Percentiles rank a stretch among this genome's conserved stretches.
Evolutionary conservation across 768 basidiomycete genomes (phyloP).

Genomic region (Amanita thiersii): DNA sequence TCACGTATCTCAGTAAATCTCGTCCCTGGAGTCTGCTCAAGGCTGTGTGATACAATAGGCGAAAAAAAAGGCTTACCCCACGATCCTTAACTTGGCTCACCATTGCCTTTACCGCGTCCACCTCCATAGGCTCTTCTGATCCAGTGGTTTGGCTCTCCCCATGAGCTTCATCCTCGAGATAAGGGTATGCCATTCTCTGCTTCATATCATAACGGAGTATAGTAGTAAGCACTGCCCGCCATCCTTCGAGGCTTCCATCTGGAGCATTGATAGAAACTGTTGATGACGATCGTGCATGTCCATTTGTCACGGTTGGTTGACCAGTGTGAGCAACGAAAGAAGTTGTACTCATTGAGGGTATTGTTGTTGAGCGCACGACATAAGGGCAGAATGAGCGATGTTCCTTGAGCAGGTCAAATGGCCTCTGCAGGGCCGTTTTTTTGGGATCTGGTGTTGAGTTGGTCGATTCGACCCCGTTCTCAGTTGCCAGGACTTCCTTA

Average conservation of each 20-base stretch:
- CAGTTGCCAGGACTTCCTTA: not conserved
- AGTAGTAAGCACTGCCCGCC: conserved; percentile 70
- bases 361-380: conserved; percentile 56
- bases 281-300: conserved; percentile 15
- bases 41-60: conserved; percentile 5
- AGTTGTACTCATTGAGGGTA: conserved; percentile 44
- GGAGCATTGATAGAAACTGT: conserved; percentile 24
- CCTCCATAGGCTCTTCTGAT: conserved; percentile 24
- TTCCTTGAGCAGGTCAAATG: conserved; percentile 71
- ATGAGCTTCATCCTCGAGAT: conserved; percentile 10
- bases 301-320: conserved; percentile 14
- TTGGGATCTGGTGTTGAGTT: conserved; percentile 18
- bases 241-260: conserved; percentile 52
- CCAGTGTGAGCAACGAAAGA: conserved; percentile 19
- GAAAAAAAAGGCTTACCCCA: conserved; percentile 44
- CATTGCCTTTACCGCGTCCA: conserved; percentile 62
- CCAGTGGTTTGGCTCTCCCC: conserved; percentile 12
- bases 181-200: conserved; percentile 34
- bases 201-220: conserved; percentile 59
- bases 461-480: conserved; percentile 10
- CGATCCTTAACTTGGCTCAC: conserved; percentile 66
- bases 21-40: conserved; percentile 38
- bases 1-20: conserved; percentile 68
- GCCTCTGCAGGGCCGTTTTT: conserved; percentile 29
- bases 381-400: conserved; percentile 87